These are phyloP conservation scores for Euphorbia celastroides DNA, from an alignment of 441 rosid species.

Conservation along the genomic window DNA sequence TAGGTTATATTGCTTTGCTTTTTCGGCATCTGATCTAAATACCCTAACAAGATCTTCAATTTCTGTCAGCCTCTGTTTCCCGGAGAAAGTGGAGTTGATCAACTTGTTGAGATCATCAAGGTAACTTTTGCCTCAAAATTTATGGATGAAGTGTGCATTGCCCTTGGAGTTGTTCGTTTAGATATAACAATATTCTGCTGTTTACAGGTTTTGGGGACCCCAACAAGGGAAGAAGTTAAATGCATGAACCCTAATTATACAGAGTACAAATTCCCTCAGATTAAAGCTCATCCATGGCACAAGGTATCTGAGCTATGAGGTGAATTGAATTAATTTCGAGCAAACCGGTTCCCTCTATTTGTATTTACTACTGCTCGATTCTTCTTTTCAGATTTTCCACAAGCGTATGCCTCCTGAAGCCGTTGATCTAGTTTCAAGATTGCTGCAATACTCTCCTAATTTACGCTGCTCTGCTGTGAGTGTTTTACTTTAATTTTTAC, in stretches of 20 bases:
- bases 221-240: conserved; percentile 95
- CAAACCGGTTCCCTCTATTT: too few species aligned
- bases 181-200: background rate
- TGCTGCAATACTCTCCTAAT: conserved; percentile 93
- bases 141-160: too few species aligned
- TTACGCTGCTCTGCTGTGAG: conserved; percentile 80
- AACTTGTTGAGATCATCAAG: conserved; percentile 96
- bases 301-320: conserved; percentile 44
- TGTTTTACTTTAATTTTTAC: conserved; percentile 10
- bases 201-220: conserved; percentile 93
- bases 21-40: background rate
- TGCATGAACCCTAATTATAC: conserved; percentile 98
- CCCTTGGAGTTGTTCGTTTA: too few species aligned
- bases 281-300: conserved; percentile 99
- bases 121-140: conserved; percentile 29
- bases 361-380: background rate
- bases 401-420: conserved; percentile 98
- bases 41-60: too few species aligned
- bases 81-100: conserved; percentile 97
- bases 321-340: too few species aligned
- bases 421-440: conserved; percentile 88
- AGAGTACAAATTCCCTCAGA: conserved; percentile 94
- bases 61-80: conserved; percentile 81
- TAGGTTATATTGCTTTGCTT: conserved; percentile 1
- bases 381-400: conserved; percentile 62